phyloP scores from a whole-genome alignment of 2,329 filamentous ascomycete species.

The Colletotrichum tropicicola region DNA sequence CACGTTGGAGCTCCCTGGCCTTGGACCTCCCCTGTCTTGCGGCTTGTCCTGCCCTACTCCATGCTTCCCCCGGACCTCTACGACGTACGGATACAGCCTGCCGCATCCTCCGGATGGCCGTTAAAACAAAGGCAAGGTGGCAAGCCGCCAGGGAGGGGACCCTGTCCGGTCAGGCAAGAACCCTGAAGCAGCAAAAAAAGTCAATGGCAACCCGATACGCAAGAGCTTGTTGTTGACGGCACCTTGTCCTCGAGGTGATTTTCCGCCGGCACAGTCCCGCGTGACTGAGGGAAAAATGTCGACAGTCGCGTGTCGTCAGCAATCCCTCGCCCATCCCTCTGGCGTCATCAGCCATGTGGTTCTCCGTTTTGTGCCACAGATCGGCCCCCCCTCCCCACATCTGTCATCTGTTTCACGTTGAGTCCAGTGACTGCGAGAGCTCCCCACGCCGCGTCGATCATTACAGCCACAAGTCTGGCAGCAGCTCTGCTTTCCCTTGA shows the following conservation, averaged over 20 bases:
- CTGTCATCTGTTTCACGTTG: conserved; percentile 28
- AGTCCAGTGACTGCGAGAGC: neutral
- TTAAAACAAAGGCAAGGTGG: neutral
- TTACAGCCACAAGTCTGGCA: neutral
- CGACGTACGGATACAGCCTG: neutral
- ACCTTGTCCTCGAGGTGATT: neutral
- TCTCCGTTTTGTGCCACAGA: conserved; percentile 16
- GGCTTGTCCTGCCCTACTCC: neutral
- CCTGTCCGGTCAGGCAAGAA: neutral
- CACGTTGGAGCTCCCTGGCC: neutral
- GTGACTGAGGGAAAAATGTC: neutral
- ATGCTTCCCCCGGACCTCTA: neutral
- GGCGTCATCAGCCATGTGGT: conserved; percentile 28
- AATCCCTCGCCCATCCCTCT: neutral
- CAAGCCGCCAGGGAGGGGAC: neutral
- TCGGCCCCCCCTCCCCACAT: conserved; percentile 17
- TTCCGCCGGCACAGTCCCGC: neutral
- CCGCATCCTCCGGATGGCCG: neutral
- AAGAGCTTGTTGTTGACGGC: no score
- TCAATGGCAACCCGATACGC: neutral
- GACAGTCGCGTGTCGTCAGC: neutral
- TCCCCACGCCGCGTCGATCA: conserved; percentile 6
- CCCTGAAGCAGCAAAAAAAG: neutral
- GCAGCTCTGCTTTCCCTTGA: neutral
- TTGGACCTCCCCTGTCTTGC: neutral